A percentile compares a stretch with the other conserved stretches of the same genome.
These are phyloP conservation scores for Cytospora mali DNA, from an alignment of 2,329 filamentous ascomycete species.

Conservation along the genomic window DNA sequence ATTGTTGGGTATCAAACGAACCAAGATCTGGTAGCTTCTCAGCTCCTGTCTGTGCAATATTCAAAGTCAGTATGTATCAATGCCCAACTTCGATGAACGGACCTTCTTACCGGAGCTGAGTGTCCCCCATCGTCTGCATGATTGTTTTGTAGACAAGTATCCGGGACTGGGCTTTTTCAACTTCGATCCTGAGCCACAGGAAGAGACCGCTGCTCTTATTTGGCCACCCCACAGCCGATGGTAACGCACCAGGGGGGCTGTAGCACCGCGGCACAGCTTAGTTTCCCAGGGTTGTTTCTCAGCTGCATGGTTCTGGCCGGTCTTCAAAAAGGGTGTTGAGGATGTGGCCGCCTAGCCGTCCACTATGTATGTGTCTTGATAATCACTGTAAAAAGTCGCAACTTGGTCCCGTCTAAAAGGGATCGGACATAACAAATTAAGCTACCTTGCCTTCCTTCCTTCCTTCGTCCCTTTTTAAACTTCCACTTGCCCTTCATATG, in stretches of 20 bases:
- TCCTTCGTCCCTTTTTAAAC: neutral
- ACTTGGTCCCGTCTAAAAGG: too few species aligned
- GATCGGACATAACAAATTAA: too few species aligned
- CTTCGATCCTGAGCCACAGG: neutral
- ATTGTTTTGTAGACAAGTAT: neutral
- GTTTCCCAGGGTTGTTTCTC: too few species aligned
- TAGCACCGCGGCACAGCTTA: neutral
- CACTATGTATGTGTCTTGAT: too few species aligned
- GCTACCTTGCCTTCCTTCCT: neutral
- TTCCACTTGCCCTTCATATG: neutral
- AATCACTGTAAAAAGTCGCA: too few species aligned
- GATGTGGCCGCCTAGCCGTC: too few species aligned
- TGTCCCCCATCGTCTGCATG: neutral
- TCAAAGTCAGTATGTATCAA: neutral
- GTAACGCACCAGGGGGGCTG: neutral
- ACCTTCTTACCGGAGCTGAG: conserved; percentile 5
- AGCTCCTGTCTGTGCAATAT: conserved; percentile 18
- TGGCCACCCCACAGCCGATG: neutral
- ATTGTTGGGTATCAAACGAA: neutral
- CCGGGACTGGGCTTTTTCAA: neutral
- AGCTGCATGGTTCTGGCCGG: too few species aligned
- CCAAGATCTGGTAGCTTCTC: conserved; percentile 26
- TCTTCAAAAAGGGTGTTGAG: too few species aligned
- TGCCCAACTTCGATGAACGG: neutral
- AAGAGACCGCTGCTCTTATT: neutral